Evolutionary conservation across 768 basidiomycete genomes (phyloP).

Genomic region (Porpolomopsis calyptriformis): DNA sequence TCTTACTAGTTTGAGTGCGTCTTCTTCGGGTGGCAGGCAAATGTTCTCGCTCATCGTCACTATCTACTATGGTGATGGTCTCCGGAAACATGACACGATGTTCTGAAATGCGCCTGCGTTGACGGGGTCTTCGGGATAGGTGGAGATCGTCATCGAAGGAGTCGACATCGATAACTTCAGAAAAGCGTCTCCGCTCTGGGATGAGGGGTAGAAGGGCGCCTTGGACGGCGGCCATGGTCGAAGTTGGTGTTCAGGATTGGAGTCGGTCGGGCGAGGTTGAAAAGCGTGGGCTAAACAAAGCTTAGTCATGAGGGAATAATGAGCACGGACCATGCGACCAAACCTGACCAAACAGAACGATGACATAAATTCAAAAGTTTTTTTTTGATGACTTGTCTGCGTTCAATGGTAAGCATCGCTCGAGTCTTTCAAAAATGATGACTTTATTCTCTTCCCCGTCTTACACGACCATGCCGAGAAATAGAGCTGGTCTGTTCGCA

Average conservation of each 20-base stretch:
- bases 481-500: conserved; percentile 71
- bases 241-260: not conserved
- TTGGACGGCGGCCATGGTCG: not conserved
- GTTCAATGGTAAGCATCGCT: not conserved
- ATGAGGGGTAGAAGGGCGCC: not conserved
- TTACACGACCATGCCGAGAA: conserved; percentile 82
- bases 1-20: not conserved
- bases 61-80: conserved; percentile 28
- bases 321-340: not conserved
- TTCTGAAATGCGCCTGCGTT: conserved; percentile 1
- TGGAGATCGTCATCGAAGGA: conserved; percentile 19
- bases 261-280: too few relatives aligned
- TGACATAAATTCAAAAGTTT: not conserved
- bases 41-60: conserved; percentile 27
- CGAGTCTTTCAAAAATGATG: conserved; percentile 32
- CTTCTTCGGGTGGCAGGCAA: not conserved
- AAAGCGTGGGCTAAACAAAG: too few relatives aligned
- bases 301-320: not conserved
- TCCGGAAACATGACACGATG: conserved; percentile 11
- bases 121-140: conserved; percentile 5
- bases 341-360: not conserved
- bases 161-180: conserved; percentile 39
- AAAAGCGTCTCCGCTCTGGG: not conserved
- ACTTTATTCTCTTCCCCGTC: conserved; percentile 88
- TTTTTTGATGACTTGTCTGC: not conserved